A percentile compares a stretch with the other conserved stretches of the same genome.
Evolutionary conservation across 2,329 filamentous ascomycete species (phyloP).

Genomic region (Phoma sp.): DNA sequence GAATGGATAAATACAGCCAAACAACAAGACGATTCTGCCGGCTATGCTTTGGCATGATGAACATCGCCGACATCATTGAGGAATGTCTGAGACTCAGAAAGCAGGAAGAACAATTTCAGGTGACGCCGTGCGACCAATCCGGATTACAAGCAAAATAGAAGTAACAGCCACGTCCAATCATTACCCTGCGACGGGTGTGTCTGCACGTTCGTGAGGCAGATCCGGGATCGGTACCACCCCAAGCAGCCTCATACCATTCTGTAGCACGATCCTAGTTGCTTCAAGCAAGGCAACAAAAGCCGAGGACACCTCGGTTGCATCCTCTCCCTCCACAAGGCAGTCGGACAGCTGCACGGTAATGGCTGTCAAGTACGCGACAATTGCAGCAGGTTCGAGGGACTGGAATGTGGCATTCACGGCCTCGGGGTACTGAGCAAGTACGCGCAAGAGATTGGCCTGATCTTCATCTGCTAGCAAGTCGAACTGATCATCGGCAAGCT

Average conservation of each 20-base stretch:
- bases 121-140: no score
- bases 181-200: constrained; percentile 32
- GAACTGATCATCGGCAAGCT: constrained; percentile 34
- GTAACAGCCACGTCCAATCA: background rate
- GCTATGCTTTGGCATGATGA: no score
- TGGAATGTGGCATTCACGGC: constrained; percentile 34
- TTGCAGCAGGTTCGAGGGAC: constrained; percentile 36
- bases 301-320: constrained; percentile 21
- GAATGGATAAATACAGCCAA: no score
- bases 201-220: constrained; percentile 27
- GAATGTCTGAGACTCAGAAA: no score
- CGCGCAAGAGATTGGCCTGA: constrained; percentile 33
- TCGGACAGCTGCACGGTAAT: constrained; percentile 36
- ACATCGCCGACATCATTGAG: no score
- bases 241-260: constrained; percentile 41
- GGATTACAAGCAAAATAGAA: background rate
- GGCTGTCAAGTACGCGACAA: constrained; percentile 38
- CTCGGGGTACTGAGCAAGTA: constrained; percentile 43
- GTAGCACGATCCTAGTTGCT: constrained; percentile 37
- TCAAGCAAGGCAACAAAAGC: constrained; percentile 36
- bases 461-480: constrained; percentile 34
- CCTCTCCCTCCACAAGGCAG: constrained; percentile 30
- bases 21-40: no score
- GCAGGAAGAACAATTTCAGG: no score
- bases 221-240: constrained; percentile 30